These are phyloP conservation scores for Penicillium freii DNA, from an alignment of 2,329 filamentous ascomycete genomes.

Conservation along the genomic window DNA sequence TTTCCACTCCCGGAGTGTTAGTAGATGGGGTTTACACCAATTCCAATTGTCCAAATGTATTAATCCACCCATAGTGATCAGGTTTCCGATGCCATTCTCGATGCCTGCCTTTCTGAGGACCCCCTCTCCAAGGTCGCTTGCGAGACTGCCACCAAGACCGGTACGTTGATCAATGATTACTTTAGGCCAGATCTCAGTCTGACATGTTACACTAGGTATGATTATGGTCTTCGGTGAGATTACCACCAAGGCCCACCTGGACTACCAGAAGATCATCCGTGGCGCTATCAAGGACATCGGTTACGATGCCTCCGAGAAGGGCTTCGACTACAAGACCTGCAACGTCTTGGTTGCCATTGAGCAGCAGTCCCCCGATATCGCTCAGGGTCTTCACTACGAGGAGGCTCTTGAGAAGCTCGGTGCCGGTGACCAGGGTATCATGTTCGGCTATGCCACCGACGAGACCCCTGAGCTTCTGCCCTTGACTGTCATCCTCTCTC, in stretches of 20 bases:
- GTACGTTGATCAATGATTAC: constrained; percentile 47
- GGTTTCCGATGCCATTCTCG: constrained; percentile 96
- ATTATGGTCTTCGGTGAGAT: constrained; percentile 99
- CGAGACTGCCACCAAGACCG: constrained; percentile 99
- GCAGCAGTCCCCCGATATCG: constrained; percentile 98
- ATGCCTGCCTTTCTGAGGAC: constrained; percentile 92
- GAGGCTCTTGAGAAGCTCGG: constrained; percentile 96
- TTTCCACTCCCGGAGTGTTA: not conserved
- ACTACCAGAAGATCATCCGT: constrained; percentile 98
- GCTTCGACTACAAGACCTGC: constrained; percentile 99
- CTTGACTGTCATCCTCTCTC: constrained; percentile 86
- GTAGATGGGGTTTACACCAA: not conserved
- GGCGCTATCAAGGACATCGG: constrained; percentile 96
- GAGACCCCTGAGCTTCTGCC: constrained; percentile 98
- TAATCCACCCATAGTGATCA: constrained; percentile 63
- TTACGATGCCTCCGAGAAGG: constrained; percentile 95
- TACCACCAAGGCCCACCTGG: constrained; percentile 89
- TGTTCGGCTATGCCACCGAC: constrained; percentile 99
- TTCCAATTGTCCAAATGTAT: constrained; percentile 9
- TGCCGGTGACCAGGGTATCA: constrained; percentile 99
- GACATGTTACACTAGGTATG: constrained; percentile 56
- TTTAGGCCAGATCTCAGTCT: constrained; percentile 14
- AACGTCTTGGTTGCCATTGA: constrained; percentile 98
- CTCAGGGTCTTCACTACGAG: constrained; percentile 97
- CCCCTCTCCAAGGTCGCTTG: constrained; percentile 98